These are phyloP conservation scores for Hypholoma sublateritium DNA, from an alignment of 768 basidiomycete genomes.

Conservation along the genomic window DNA sequence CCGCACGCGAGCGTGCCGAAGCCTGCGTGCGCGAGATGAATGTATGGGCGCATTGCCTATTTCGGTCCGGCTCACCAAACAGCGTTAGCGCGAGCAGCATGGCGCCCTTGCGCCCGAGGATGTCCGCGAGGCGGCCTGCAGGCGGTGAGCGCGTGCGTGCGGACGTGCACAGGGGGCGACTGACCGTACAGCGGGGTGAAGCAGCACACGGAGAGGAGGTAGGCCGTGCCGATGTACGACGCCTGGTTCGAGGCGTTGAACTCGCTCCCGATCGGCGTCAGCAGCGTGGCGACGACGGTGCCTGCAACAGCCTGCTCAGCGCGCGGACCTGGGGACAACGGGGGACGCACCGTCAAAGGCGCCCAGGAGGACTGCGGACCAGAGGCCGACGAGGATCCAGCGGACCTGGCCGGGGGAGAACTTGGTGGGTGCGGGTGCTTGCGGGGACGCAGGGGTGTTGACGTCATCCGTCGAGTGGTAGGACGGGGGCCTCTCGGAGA, in stretches of 20 bases:
- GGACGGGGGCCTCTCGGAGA: constrained; percentile 47
- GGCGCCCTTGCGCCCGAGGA: constrained; percentile 81
- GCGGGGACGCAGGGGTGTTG: constrained; percentile 26
- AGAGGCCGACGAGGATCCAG: constrained; percentile 77
- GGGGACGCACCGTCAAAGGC: constrained; percentile 72
- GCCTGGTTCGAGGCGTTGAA: constrained; percentile 79
- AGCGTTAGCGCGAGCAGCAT: constrained; percentile 82
- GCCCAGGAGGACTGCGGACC: constrained; percentile 82
- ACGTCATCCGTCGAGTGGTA: constrained; percentile 46
- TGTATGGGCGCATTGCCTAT: constrained; percentile 5
- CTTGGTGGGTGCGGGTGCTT: constrained; percentile 34
- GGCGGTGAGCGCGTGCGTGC: constrained; percentile 14
- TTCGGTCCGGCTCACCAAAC: constrained; percentile 57
- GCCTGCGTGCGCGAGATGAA: constrained; percentile 39
- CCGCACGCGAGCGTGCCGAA: constrained; percentile 87
- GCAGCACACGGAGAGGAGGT: constrained; percentile 85
- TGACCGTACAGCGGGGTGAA: constrained; percentile 87
- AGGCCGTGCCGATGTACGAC: constrained; percentile 87
- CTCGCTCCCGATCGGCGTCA: constrained; percentile 83
- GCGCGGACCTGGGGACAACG: constrained; percentile 3
- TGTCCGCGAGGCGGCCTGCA: constrained; percentile 79
- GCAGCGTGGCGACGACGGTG: constrained; percentile 84
- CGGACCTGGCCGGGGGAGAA: constrained; percentile 53
- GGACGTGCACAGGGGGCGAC: constrained; percentile 30
- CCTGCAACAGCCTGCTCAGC: constrained; percentile 38